Conservation (phyloP, 1,284 basidiomycete genomes). For the Irpex sp. region DNA sequence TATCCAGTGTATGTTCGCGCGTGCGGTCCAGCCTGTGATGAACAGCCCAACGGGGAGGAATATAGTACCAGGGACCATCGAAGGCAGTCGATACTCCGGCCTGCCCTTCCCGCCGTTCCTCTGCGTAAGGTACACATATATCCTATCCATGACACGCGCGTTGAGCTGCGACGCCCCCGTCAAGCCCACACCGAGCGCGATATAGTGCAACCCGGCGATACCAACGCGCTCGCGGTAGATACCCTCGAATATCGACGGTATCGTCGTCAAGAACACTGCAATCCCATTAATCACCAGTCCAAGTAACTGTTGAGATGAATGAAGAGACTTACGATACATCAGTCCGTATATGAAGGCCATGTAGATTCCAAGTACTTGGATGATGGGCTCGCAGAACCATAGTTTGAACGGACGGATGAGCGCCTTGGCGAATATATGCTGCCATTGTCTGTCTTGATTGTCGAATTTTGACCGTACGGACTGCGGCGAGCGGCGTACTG, state of each 20-base stretch:
- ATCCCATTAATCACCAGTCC: neutral
- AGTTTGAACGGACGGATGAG: constrained; percentile 44
- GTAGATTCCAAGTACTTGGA: constrained; percentile 42
- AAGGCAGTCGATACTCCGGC: constrained; percentile 49
- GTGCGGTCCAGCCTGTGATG: constrained; percentile 63
- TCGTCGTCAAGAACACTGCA: constrained; percentile 59
- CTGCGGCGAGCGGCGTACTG: neutral
- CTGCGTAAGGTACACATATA: constrained; percentile 49
- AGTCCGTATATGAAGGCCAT: constrained; percentile 50
- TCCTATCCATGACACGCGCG: constrained; percentile 50
- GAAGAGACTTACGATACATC: constrained; percentile 44
- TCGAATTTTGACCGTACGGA: constrained; percentile 27
- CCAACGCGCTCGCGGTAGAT: constrained; percentile 47
- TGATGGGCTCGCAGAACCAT: constrained; percentile 42
- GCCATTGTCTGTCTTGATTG: constrained; percentile 31
- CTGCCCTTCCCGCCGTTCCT: constrained; percentile 50
- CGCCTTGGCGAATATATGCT: constrained; percentile 31
- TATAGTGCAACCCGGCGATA: constrained; percentile 61
- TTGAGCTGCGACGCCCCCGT: constrained; percentile 53
- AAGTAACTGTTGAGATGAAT: neutral
- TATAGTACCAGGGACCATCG: constrained; percentile 56
- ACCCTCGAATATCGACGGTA: constrained; percentile 56
- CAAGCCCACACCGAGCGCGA: constrained; percentile 60
- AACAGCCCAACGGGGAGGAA: constrained; percentile 58
- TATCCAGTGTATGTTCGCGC: constrained; percentile 60